A percentile compares a stretch with the other conserved stretches of the same genome.
Conservation (phyloP, 495 filamentous ascomycete genomes). For the Neurospora sp. region DNA sequence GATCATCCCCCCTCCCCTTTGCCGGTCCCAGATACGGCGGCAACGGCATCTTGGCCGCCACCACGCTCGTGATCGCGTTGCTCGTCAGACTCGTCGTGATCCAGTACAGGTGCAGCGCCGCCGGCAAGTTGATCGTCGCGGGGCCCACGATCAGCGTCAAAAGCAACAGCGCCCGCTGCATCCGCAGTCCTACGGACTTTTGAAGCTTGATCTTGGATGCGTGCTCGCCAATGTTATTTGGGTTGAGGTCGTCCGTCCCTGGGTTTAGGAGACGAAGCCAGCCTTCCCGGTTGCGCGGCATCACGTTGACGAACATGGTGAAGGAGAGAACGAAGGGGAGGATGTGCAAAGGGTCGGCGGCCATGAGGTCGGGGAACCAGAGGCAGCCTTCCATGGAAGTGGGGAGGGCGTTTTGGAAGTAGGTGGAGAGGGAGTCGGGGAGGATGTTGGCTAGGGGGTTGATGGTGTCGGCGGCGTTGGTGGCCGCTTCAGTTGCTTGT, state of each 20-base stretch:
- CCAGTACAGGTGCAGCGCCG: conserved; percentile 66
- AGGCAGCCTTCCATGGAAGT: conserved; percentile 59
- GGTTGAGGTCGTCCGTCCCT: not conserved
- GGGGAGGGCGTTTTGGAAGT: not conserved
- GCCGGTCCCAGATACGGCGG: not conserved
- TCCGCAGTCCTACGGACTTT: conserved; percentile 1
- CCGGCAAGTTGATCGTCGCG: conserved; percentile 42
- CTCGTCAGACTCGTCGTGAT: conserved; percentile 30
- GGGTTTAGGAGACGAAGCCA: not conserved
- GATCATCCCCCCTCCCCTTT: not conserved
- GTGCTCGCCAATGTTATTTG: not conserved
- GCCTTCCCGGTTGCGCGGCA: conserved; percentile 9
- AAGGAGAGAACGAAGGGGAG: conserved; percentile 52
- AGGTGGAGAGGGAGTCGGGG: not conserved
- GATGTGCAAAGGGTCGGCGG: conserved; percentile 55
- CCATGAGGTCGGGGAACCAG: conserved; percentile 72
- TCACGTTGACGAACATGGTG: conserved; percentile 34
- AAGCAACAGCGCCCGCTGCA: conserved; percentile 27
- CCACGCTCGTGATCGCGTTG: not conserved
- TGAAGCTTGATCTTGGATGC: not conserved
- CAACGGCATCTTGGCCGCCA: not conserved
- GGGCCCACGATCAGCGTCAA: conserved; percentile 36
- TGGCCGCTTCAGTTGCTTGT: not conserved
- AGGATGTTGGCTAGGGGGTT: not conserved
- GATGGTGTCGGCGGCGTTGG: not conserved